phyloP scores from a whole-genome alignment of 805 yeast genomes.

The Blastobotrys parvus region DNA sequence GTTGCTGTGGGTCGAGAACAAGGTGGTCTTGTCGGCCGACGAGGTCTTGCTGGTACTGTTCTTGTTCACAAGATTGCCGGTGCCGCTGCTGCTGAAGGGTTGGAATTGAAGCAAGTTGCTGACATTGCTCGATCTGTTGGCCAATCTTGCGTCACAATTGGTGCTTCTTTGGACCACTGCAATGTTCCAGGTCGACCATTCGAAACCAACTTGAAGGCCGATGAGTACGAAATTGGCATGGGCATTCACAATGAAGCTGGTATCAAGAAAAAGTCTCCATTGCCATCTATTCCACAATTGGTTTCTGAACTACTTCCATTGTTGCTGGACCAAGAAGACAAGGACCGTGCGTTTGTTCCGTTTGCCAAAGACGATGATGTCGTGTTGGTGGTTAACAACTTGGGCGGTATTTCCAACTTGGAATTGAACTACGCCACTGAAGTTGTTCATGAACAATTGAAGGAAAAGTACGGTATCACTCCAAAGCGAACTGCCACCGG shows the following conservation, averaged over 20 bases:
- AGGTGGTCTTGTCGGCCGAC: constrained; percentile 86
- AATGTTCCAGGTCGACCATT: constrained; percentile 76
- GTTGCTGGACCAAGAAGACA: constrained; percentile 54
- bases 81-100: constrained; percentile 43
- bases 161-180: constrained; percentile 83
- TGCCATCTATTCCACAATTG: constrained; percentile 63
- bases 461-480: constrained; percentile 38
- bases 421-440: constrained; percentile 69
- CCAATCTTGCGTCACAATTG: constrained; percentile 70
- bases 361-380: constrained; percentile 58
- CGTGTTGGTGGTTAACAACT: constrained; percentile 66
- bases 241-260: constrained; percentile 97
- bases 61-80: constrained; percentile 82
- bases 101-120: constrained; percentile 45
- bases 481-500: constrained; percentile 71
- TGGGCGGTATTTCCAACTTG: constrained; percentile 82
- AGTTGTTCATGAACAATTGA: constrained; percentile 44
- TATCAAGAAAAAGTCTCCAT: constrained; percentile 49
- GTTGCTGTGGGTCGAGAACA: constrained; percentile 89
- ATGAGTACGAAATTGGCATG: constrained; percentile 84
- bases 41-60: constrained; percentile 90
- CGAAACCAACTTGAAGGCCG: constrained; percentile 42
- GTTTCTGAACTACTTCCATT: constrained; percentile 49
- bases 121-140: constrained; percentile 53
- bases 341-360: constrained; percentile 73